Evolutionary conservation across 2,329 filamentous ascomycete genomes (phyloP), one percentile per base, ranked within the genome.

Genomic region (Calonectria hawksworthii): DNA sequence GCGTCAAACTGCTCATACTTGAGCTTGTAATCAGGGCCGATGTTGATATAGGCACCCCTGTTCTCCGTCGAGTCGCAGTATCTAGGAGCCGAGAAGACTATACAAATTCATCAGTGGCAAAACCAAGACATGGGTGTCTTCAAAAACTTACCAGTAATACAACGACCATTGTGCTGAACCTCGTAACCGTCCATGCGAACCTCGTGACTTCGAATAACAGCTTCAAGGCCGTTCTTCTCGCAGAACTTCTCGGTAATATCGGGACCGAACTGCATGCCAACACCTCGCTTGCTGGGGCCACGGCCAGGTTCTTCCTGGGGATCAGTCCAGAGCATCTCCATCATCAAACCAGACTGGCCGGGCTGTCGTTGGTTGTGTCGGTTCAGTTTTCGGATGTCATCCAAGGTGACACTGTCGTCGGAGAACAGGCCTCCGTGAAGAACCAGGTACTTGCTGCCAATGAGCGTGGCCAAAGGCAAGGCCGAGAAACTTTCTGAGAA

Each of bases 241-340:
- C 97, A 99, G 90, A 99, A 99, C 66, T 93, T 91, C 88, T 98
- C 98, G 28, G 97, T 99, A 73, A 99, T 93, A 83, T 99, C 97
- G 0, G 97, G 97, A 0, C 97, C 97, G 81, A 99, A 99, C 84
- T 99, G 96, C 86, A 99, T 91, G 68, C 97, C 97, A 26, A 99
- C 96, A 79, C 97, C 97, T 83, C 97, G 92, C 90, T 99, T 99
- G 89, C 96, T 98, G 56, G 97, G 97, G 11, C 96, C 95, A 79
- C 97, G 93, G 68, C 97, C 97, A 34, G 94, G 93, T 80, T 93
- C 90, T 0, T 94, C 90, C 85, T 99, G 97, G 3, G 97, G 97
- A 83, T 99, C 97, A 0, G 97, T 99, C 97, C 97, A 99, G 61
- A 99, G 91, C 97, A 99, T 99, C 87, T 99, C 97, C 97, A 99